These are phyloP conservation scores for Cinnamomum chago DNA, from an alignment of 164 flowering plant species.

Conservation along the genomic window DNA sequence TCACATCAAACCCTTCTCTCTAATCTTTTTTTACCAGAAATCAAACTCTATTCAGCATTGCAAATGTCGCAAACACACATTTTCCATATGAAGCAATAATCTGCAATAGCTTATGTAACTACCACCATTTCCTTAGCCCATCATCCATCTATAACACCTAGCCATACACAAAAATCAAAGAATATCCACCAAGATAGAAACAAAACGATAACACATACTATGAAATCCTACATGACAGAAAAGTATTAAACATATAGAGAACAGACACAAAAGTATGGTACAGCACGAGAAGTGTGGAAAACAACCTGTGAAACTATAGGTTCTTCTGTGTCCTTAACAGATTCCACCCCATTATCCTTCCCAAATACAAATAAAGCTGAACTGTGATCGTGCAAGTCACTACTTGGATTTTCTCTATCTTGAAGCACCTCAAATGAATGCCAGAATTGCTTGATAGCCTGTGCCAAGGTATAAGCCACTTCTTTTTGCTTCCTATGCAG, in stretches of 20 bases:
- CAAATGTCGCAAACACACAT: background rate
- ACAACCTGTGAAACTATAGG: slow-evolving; percentile 21
- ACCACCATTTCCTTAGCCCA: too few species aligned
- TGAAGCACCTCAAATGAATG: slow-evolving; percentile 46
- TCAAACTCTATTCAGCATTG: background rate
- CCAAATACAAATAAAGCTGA: slow-evolving; percentile 18
- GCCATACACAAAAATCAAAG: background rate
- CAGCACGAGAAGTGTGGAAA: background rate
- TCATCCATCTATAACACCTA: too few species aligned
- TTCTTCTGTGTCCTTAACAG: slow-evolving; percentile 22
- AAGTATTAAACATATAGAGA: background rate
- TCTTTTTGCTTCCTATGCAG: slow-evolving; percentile 36
- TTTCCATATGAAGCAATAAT: background rate
- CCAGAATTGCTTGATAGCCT: slow-evolving; percentile 87
- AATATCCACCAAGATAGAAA: background rate
- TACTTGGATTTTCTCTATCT: slow-evolving; percentile 17
- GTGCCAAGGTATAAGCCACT: slow-evolving; percentile 58
- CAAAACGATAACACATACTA: background rate
- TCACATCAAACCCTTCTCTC: too few species aligned
- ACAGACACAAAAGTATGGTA: background rate
- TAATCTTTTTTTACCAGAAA: background rate
- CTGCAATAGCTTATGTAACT: background rate
- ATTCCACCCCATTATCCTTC: slow-evolving; percentile 18
- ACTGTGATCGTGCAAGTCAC: slow-evolving; percentile 11
- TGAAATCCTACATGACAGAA: background rate